A percentile compares a stretch with the other conserved stretches of the same genome.
Conservation (phyloP, 352 stramenopile genomes). For the Globisporangium recalcitrans region DNA sequence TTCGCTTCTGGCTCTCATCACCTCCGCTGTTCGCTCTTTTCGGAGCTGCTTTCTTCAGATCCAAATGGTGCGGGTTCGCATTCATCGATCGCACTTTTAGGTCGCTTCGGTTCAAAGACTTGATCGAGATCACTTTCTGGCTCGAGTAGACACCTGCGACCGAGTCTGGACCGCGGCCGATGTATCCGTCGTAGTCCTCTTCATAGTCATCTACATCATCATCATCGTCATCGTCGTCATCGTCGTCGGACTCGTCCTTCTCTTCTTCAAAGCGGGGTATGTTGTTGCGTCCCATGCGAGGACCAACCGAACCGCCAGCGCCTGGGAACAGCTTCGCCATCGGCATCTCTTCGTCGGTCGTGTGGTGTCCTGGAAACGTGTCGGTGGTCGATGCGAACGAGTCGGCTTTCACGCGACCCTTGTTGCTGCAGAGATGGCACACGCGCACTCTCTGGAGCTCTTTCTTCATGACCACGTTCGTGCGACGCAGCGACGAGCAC, state of each 20-base stretch:
- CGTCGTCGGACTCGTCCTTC: constrained; percentile 5
- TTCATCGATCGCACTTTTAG: constrained; percentile 14
- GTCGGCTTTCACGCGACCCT: constrained; percentile 29
- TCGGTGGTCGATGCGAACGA: constrained; percentile 28
- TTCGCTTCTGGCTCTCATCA: not conserved
- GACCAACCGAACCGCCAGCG: not conserved
- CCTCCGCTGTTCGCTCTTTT: constrained; percentile 5
- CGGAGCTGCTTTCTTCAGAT: not conserved
- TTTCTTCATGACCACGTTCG: constrained; percentile 29
- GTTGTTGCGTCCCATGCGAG: constrained; percentile 2
- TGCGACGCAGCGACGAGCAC: constrained; percentile 43
- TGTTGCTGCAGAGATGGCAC: constrained; percentile 66
- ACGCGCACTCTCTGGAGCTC: constrained; percentile 51
- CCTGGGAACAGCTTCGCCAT: constrained; percentile 17
- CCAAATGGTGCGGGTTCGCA: not conserved
- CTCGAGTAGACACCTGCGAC: constrained; percentile 17
- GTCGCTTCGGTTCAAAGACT: constrained; percentile 27
- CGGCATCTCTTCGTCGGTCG: constrained; percentile 20
- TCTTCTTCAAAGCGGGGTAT: not conserved
- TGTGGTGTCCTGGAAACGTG: constrained; percentile 22
- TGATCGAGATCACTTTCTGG: constrained; percentile 62
- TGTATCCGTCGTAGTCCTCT: constrained; percentile 24
- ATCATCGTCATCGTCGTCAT: constrained; percentile 7
- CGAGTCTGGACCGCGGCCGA: constrained; percentile 18
- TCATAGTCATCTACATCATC: constrained; percentile 18